Evolutionary conservation across 2,329 filamentous ascomycete genomes (phyloP), one percentile per base, ranked within the genome.

Genomic region (Epichloe festucae): DNA sequence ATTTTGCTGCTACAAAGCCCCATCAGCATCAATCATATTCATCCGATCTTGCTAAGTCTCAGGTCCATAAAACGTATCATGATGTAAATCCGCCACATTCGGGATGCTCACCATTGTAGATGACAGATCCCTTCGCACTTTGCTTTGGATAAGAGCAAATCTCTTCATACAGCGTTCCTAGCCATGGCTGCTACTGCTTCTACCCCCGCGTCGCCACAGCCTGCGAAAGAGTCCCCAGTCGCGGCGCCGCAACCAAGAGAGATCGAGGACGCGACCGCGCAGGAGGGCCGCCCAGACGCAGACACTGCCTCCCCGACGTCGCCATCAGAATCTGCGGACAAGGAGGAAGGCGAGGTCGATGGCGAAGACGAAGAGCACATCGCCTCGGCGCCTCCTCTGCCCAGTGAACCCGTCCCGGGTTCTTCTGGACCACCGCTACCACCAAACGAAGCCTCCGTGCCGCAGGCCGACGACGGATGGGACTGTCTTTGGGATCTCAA

Each of bases 401-500:
- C 70, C 5, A 60, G 63, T 38, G 70, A 70, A 46, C 41, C 61
- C 21, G 53, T 52, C 10, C 52, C 55, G 2, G 53, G 54, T 17
- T 35, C 39, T 23, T n/a, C 48, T 42, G 63, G 58, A 12, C 72
- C 72, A 3, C 71, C 71, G 0, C 59, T 75, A 6, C 73, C 72
- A 2, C 73, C 72, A 2, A 59, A 63, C 45, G 73, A 74, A 53
- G 66, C 69, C 17, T 17, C 17, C 14, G 59, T 64, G 48, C 70
- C 75, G 61, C 55, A 74, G 50, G 75, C 83, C 53, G 78, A 83
- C 54, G 81, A 84, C 59, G 89, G 89, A 53, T 95, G 89, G 89
- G 82, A 86, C 53, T 82, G 81, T 38, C 74, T 86, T 53, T 94
- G 87, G 86, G 88, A 94, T 60, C 69, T 77, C 23, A 74, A 66